Evolutionary conservation across 2,329 filamentous ascomycete species (phyloP).

Genomic region (Ceratocystiopsis minuta): DNA sequence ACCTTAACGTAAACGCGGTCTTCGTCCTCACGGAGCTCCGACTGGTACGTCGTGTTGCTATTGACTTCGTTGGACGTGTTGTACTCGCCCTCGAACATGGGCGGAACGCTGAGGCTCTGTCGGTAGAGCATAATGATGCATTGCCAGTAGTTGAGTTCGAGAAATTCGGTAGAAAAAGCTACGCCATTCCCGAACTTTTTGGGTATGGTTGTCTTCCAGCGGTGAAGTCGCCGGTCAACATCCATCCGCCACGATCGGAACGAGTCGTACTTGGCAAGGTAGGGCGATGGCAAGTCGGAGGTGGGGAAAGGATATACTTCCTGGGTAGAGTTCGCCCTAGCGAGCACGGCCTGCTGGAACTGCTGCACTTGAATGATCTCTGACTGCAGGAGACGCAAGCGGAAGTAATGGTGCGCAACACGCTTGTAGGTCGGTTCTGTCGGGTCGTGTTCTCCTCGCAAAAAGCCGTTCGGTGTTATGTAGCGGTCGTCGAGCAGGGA

Average conservation of each 20-base stretch:
- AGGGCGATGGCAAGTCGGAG: conserved; percentile 65
- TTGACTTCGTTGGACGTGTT: conserved; percentile 46
- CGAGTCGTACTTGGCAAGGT: conserved; percentile 64
- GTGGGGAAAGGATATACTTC: conserved; percentile 53
- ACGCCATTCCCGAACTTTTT: conserved; percentile 67
- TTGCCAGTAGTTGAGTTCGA: conserved; percentile 96
- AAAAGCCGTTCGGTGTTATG: conserved; percentile 65
- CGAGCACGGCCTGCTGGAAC: conserved; percentile 72
- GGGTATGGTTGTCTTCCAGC: conserved; percentile 77
- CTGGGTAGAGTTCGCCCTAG: conserved; percentile 45
- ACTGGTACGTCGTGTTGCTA: conserved; percentile 40
- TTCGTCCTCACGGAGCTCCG: conserved; percentile 61
- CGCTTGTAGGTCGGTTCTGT: conserved; percentile 71
- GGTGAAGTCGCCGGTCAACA: conserved; percentile 62
- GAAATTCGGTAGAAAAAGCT: conserved; percentile 71
- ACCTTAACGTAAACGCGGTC: conserved; percentile 88
- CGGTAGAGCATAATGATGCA: conserved; percentile 90
- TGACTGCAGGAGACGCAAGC: conserved; percentile 72
- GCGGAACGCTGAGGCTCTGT: conserved; percentile 73
- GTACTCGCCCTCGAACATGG: conserved; percentile 66
- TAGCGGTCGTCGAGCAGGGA: conserved; percentile 74
- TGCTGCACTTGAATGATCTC: conserved; percentile 90
- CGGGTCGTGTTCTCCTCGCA: conserved; percentile 35
- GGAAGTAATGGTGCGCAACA: conserved; percentile 83
- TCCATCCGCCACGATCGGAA: conserved; percentile 80